phyloP scores from a whole-genome alignment of 2,329 filamentous ascomycete species.

The Didymella sp. region DNA sequence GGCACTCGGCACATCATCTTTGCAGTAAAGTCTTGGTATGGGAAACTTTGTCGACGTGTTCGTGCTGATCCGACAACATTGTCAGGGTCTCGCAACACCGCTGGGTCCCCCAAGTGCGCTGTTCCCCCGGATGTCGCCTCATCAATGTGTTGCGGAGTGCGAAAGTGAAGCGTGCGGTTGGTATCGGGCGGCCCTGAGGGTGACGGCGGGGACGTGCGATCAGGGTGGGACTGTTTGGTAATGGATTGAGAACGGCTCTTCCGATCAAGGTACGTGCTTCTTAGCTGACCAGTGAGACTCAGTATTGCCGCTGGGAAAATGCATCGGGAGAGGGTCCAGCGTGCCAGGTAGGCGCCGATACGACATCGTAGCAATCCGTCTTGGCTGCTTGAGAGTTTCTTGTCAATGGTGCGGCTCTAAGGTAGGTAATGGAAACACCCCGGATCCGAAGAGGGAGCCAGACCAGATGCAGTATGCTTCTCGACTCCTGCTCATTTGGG shows the following conservation, averaged over 20 bases:
- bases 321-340: not conserved
- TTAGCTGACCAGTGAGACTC: not conserved
- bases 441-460: not conserved
- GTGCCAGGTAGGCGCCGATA: not conserved
- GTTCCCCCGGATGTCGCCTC: not conserved
- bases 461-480: not conserved
- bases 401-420: not conserved
- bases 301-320: not conserved
- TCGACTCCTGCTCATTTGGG: not conserved
- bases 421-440: not conserved
- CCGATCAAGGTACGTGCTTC: not conserved
- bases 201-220: not conserved
- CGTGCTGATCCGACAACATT: not conserved
- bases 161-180: slow-evolving; percentile 12
- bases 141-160: not conserved
- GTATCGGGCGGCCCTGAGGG: not conserved
- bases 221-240: slow-evolving; percentile 16
- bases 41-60: not conserved
- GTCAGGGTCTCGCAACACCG: not conserved
- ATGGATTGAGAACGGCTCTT: not conserved
- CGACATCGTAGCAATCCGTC: not conserved
- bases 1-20: slow-evolving; percentile 11
- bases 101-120: not conserved
- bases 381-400: not conserved
- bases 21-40: not conserved